Evolutionary conservation across 768 basidiomycete genomes (phyloP).

Genomic region (Pulveroboletus sp.): DNA sequence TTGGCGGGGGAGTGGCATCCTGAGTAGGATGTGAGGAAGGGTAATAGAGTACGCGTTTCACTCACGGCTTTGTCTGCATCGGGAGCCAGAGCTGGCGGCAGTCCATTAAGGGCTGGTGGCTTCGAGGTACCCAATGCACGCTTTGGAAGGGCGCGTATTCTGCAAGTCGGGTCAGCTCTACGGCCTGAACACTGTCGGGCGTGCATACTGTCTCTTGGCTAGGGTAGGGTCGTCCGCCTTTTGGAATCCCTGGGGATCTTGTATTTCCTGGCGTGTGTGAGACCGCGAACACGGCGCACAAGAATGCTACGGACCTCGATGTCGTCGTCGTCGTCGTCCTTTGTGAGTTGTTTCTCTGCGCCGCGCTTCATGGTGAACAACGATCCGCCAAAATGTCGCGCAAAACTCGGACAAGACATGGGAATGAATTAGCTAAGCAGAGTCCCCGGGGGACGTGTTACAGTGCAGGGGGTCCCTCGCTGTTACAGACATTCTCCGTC

Average conservation of each 20-base stretch:
- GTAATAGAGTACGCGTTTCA: conserved; percentile 15
- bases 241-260: conserved; percentile 44
- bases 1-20: conserved; percentile 35
- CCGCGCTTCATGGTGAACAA: conserved; percentile 61
- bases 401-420: conserved; percentile 1
- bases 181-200: background rate
- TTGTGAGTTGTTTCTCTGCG: conserved; percentile 69
- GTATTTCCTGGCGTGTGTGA: conserved; percentile 38
- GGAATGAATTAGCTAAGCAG: conserved; percentile 22
- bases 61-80: conserved; percentile 24
- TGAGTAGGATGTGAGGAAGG: conserved; percentile 16
- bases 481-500: too few species aligned
- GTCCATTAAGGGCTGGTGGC: conserved; percentile 22
- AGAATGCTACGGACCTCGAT: conserved; percentile 24
- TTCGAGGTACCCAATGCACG: conserved; percentile 31
- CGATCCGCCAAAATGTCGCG: background rate
- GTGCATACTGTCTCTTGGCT: conserved; percentile 54
- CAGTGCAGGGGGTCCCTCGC: too few species aligned
- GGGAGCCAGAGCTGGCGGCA: conserved; percentile 24
- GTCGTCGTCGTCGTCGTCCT: conserved; percentile 46
- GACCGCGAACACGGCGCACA: background rate
- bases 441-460: conserved; percentile 19
- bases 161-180: conserved; percentile 27
- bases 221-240: conserved; percentile 60
- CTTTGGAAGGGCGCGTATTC: conserved; percentile 67